These are phyloP conservation scores for Cubamyces lactineus DNA, from an alignment of 768 basidiomycete genomes.

Conservation along the genomic window DNA sequence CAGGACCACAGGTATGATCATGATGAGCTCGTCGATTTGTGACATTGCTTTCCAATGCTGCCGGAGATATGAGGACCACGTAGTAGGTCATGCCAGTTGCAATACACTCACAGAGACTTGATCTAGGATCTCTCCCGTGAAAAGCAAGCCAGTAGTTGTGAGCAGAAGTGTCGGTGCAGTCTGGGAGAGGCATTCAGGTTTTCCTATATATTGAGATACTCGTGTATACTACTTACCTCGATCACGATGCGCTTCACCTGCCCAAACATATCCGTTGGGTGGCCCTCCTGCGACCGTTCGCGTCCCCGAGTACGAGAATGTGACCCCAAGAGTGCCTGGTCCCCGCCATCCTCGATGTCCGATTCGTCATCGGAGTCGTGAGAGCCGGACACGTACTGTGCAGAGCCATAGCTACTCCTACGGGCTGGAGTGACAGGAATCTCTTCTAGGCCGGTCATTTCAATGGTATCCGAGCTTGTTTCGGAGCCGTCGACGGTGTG, in stretches of 20 bases:
- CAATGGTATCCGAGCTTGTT: conserved; percentile 36
- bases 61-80: neutral
- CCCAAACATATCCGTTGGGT: conserved; percentile 45
- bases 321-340: conserved; percentile 48
- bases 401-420: conserved; percentile 15
- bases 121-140: conserved; percentile 90
- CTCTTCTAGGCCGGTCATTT: conserved; percentile 39
- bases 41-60: conserved; percentile 90
- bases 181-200: conserved; percentile 42
- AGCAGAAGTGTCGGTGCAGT: conserved; percentile 86
- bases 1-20: conserved; percentile 91
- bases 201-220: neutral
- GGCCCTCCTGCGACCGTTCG: conserved; percentile 28
- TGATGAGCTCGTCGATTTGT: conserved; percentile 91
- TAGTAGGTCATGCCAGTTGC: conserved; percentile 27
- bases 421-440: conserved; percentile 30
- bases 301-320: conserved; percentile 34
- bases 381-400: conserved; percentile 17
- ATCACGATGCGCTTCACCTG: conserved; percentile 66
- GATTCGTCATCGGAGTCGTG: conserved; percentile 32
- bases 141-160: conserved; percentile 79
- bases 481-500: conserved; percentile 14
- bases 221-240: conserved; percentile 54
- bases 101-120: conserved; percentile 67
- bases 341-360: conserved; percentile 45